Base-by-base conservation (phyloP, 192 early-diverging fungal species). In the Coemansia sp. region DNA sequence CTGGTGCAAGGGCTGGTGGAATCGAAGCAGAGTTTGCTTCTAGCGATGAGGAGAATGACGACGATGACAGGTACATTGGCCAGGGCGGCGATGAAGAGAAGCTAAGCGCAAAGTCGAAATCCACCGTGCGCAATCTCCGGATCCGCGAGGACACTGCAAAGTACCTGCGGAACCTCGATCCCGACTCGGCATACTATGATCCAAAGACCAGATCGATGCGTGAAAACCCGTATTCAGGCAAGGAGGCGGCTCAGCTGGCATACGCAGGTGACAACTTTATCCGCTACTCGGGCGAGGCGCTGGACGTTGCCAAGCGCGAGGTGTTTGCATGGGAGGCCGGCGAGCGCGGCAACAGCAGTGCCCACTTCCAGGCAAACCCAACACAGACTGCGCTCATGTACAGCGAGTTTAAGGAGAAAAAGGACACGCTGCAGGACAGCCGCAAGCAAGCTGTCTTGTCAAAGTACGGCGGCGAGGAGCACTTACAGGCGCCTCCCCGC, bases 111-210 rank as follows among this genome's bases (percentile, higher is more conserved):
- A 98, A 98, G 68, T 90, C 90, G 1, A 84, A 92, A 54, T 94
- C 90, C 0, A 97, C 97, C 1, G 94, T 97, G 44, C 88, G 97
- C 50, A 99, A 98, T 58, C 82, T 99, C 52, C 91, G 96, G 7
- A 98, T 99, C 79, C 93, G 97, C 76, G 97, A 99, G 81, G 97
- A 99, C 77, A 97, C 94, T 17, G 96, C 97, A 22, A 99, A 99
- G 78, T 99, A 99, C 72, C 82, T 99, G 50, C 85, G 90, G 53
- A 99, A 99, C 73, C 74, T 99, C 61, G 94, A 98, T 67, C 85
- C 88, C 15, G 87, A 98, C 58, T 95, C 93, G 9, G 96, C 95
- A 1, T 90, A 94, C 84, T 99, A 99, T 63, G 97, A 99, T 79
- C 97, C 97, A 34, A 99, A 99, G 68, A 96, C 97, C 3, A 86